Evolutionary conservation across 2,329 filamentous ascomycete genomes (phyloP), one percentile per base, ranked within the genome.

Genomic region (Cladosporium sphaerospermum): DNA sequence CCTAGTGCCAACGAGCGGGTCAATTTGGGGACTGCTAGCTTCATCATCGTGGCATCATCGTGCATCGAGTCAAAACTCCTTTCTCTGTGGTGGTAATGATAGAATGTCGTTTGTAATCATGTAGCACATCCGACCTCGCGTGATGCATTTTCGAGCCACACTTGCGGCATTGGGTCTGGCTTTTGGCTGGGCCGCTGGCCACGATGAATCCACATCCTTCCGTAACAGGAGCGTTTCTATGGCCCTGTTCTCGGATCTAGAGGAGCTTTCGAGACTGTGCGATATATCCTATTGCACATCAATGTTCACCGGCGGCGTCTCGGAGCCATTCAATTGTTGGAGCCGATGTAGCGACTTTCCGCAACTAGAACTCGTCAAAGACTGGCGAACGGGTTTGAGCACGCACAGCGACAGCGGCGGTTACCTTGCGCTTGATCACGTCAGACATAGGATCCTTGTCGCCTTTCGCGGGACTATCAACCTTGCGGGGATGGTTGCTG

Each of bases 401-500:
- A 75, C 96, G 28, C 77, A 96, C 64, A 87, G 85, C 56, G 93
- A 97, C 70, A 95, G 88, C 60, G 96, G 90, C 69, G 93, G 93
- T 56, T 99, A 95, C 71, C 84, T 97, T 54, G 91, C 88, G 0
- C 74, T 97, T n/a, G 91, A 93, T 57, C 87, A 95, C 65, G 74
- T 73, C 4, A 68, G 73, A 14, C 76, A 78, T 42, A 78, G 84
- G 54, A 87, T 97, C 53, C 76, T 97, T 43, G 80, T 97, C 33
- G 91, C 90, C 7, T 97, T 97, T 64, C 84, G 93, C 40, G 93
- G 93, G 19, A 97, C 93, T 11, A 96, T 96, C 71, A 96, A 90
- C 60, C 79, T 99, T 63, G 81, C 89, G 48, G 96, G 96, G 68
- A 91, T 90, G 11, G 85, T 97, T 56, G 79, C 90, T 46, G 93